Percentiles rank a stretch among this genome's conserved stretches.
These are phyloP conservation scores for Trichophyton verrucosum DNA, from an alignment of 2,329 filamentous ascomycete species.

Conservation along the genomic window DNA sequence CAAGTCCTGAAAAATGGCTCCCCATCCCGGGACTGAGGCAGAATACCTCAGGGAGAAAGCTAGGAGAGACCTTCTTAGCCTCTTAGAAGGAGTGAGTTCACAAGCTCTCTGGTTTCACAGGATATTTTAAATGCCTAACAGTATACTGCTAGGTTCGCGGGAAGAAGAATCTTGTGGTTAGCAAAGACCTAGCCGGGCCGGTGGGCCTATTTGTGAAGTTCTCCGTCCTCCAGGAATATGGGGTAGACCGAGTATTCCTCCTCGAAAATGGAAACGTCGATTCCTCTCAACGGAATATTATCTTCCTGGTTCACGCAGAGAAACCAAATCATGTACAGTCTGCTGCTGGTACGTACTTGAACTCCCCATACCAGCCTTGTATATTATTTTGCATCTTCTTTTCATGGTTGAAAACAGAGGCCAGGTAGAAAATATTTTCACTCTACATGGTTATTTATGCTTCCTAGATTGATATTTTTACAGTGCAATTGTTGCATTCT, in stretches of 20 bases:
- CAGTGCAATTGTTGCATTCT: neutral
- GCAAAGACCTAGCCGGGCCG: slow-evolving; percentile 77
- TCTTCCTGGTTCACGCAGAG: slow-evolving; percentile 87
- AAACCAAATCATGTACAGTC: slow-evolving; percentile 69
- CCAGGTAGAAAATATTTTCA: slow-evolving; percentile 41
- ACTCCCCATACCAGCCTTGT: too few relatives aligned
- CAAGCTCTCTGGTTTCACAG: neutral
- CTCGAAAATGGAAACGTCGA: slow-evolving; percentile 93
- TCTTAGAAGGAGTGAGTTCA: slow-evolving; percentile 82
- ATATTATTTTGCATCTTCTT: slow-evolving; percentile 15
- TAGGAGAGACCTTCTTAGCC: slow-evolving; percentile 74
- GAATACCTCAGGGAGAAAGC: slow-evolving; percentile 44
- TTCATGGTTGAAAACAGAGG: slow-evolving; percentile 28
- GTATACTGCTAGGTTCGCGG: slow-evolving; percentile 62
- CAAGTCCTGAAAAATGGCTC: slow-evolving; percentile 26
- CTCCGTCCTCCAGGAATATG: slow-evolving; percentile 89
- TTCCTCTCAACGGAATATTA: slow-evolving; percentile 83
- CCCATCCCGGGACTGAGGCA: slow-evolving; percentile 33
- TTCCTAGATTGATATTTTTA: slow-evolving; percentile 35
- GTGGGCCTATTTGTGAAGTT: slow-evolving; percentile 90
- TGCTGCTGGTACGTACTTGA: slow-evolving; percentile 63
- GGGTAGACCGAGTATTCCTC: slow-evolving; percentile 94
- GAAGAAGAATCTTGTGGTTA: slow-evolving; percentile 96
- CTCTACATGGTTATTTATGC: slow-evolving; percentile 47
- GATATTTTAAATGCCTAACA: neutral